phyloP scores from a whole-genome alignment of 2,329 filamentous ascomycete genomes.

The Cryphonectria naterciae region DNA sequence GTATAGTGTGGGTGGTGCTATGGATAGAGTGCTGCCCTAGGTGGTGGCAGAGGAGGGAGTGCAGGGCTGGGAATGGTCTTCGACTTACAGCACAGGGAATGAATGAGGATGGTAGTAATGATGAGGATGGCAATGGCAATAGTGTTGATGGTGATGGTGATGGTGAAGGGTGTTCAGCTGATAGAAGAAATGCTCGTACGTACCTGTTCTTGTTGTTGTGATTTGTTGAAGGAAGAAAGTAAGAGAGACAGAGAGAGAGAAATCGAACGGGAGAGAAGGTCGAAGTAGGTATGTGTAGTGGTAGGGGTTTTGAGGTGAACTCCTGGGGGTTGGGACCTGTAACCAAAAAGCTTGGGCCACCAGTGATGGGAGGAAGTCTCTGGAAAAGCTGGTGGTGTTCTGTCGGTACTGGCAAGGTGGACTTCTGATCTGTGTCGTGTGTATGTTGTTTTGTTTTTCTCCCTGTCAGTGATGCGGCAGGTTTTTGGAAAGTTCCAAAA shows the following conservation, averaged over 20 bases:
- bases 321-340: background rate
- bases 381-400: background rate
- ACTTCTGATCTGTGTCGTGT: background rate
- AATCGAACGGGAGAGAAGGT: background rate
- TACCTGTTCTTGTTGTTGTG: background rate
- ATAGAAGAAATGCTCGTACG: background rate
- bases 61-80: background rate
- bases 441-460: background rate
- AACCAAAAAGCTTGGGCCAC: background rate
- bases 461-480: background rate
- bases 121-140: background rate
- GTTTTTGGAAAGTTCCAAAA: background rate
- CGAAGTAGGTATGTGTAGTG: background rate
- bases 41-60: background rate
- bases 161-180: background rate
- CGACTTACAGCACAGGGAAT: background rate
- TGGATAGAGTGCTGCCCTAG: background rate
- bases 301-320: background rate
- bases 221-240: background rate
- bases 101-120: background rate
- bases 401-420: background rate
- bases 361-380: background rate
- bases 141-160: background rate
- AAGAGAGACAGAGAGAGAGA: background rate
- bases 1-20: background rate